These are phyloP conservation scores for Helminthosporium solani DNA, from an alignment of 2,329 filamentous ascomycete species.

Conservation along the genomic window DNA sequence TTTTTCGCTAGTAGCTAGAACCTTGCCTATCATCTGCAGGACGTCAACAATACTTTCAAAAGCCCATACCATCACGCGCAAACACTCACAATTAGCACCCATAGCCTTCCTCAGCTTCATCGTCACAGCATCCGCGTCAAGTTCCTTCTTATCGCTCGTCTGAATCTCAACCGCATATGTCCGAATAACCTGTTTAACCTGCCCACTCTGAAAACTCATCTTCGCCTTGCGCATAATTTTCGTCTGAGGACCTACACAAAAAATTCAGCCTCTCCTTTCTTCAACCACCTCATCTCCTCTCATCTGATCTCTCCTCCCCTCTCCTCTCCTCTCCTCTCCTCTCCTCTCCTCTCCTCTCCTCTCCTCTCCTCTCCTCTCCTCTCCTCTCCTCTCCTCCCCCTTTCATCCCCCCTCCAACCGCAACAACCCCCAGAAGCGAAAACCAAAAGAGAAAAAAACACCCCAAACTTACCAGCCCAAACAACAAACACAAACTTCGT, in stretches of 20 bases:
- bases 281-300: too few species aligned
- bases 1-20: constrained; percentile 1
- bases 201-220: constrained; percentile 66
- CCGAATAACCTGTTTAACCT: constrained; percentile 63
- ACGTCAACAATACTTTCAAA: neutral
- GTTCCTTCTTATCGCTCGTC: constrained; percentile 59
- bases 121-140: constrained; percentile 64
- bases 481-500: constrained; percentile 69
- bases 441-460: neutral
- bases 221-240: constrained; percentile 70
- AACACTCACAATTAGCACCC: constrained; percentile 66
- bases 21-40: constrained; percentile 5
- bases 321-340: too few species aligned
- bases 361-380: too few species aligned
- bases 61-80: neutral
- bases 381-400: too few species aligned
- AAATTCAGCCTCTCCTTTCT: neutral
- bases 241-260: constrained; percentile 45
- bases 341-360: too few species aligned
- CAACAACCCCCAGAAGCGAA: neutral
- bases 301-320: too few species aligned
- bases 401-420: neutral
- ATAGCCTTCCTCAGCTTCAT: constrained; percentile 63
- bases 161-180: constrained; percentile 68
- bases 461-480: neutral